Evolutionary conservation across 2,329 filamentous ascomycete species (phyloP).

Genomic region (Penicillium sp.): DNA sequence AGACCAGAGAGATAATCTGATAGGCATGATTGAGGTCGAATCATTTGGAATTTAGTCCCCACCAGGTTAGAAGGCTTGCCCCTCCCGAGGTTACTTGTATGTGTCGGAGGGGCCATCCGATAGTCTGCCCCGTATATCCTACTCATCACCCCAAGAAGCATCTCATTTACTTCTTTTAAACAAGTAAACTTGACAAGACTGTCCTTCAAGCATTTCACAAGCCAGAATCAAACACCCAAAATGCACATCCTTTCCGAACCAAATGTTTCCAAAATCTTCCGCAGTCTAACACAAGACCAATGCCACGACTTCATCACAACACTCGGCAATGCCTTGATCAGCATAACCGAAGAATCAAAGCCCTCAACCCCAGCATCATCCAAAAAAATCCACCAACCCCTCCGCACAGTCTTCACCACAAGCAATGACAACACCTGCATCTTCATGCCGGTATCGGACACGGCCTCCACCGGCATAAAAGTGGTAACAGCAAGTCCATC

Average conservation of each 20-base stretch:
- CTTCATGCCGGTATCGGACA: constrained; percentile 72
- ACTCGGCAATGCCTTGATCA: constrained; percentile 37
- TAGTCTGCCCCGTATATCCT: not conserved
- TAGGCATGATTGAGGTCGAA: not conserved
- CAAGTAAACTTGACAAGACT: not conserved
- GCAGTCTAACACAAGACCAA: constrained; percentile 32
- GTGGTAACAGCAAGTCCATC: constrained; percentile 59
- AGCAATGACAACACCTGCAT: constrained; percentile 56
- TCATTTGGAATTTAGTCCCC: not conserved
- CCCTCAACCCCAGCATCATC: constrained; percentile 25
- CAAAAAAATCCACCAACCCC: constrained; percentile 44
- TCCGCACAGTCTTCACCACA: constrained; percentile 44
- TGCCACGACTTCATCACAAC: constrained; percentile 38
- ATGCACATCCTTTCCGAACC: constrained; percentile 41
- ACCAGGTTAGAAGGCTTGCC: constrained; percentile 6
- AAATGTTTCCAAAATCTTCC: constrained; percentile 36
- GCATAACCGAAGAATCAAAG: constrained; percentile 32
- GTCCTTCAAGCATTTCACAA: not conserved
- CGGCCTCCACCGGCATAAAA: constrained; percentile 67
- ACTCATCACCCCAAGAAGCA: not conserved
- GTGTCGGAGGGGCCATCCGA: constrained; percentile 9
- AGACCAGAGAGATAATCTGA: not conserved
- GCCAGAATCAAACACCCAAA: constrained; percentile 4
- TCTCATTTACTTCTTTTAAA: not conserved
- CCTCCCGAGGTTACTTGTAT: not conserved